Evolutionary conservation across 495 filamentous ascomycete genomes (phyloP).

Genomic region (Achaetomiella virescens): DNA sequence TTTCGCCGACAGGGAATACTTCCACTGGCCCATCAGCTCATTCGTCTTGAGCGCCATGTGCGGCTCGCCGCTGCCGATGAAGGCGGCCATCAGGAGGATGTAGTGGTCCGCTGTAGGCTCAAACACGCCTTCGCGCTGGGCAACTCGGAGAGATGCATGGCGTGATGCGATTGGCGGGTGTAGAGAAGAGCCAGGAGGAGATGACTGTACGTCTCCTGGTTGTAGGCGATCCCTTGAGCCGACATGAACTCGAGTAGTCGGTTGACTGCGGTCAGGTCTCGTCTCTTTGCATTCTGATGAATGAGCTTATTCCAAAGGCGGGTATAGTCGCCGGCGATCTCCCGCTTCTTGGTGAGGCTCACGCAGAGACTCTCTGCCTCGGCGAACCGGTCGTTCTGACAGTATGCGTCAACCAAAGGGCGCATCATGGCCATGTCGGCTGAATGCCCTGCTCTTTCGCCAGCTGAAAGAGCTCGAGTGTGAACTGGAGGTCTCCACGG

Average conservation of each 20-base stretch:
- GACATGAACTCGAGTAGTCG: conserved; percentile 60
- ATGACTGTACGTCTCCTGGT: conserved; percentile 66
- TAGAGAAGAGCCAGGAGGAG: conserved; percentile 64
- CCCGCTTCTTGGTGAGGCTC: conserved; percentile 32
- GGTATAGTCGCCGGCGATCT: conserved; percentile 40
- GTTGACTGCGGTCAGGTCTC: conserved; percentile 56
- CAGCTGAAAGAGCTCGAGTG: conserved; percentile 54
- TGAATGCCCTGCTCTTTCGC: conserved; percentile 41
- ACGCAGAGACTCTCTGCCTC: conserved; percentile 56
- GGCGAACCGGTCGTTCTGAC: conserved; percentile 52
- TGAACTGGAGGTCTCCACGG: conserved; percentile 68
- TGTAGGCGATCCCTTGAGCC: conserved; percentile 47
- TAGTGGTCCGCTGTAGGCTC: conserved; percentile 57
- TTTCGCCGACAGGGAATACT: conserved; percentile 26
- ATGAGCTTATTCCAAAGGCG: conserved; percentile 77
- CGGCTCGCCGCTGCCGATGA: conserved; percentile 34
- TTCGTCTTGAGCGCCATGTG: conserved; percentile 27
- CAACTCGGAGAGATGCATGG: conserved; percentile 52
- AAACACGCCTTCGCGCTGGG: conserved; percentile 53
- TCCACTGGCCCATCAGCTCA: conserved; percentile 29
- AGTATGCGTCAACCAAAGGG: conserved; percentile 61
- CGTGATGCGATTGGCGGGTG: conserved; percentile 55
- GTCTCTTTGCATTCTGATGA: conserved; percentile 55
- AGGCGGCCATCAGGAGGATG: conserved; percentile 27
- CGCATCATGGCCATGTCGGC: conserved; percentile 50